Evolutionary conservation across 805 yeast species (phyloP), one percentile per base, ranked within the genome.

Genomic region (Lipomyces mesembrius): DNA sequence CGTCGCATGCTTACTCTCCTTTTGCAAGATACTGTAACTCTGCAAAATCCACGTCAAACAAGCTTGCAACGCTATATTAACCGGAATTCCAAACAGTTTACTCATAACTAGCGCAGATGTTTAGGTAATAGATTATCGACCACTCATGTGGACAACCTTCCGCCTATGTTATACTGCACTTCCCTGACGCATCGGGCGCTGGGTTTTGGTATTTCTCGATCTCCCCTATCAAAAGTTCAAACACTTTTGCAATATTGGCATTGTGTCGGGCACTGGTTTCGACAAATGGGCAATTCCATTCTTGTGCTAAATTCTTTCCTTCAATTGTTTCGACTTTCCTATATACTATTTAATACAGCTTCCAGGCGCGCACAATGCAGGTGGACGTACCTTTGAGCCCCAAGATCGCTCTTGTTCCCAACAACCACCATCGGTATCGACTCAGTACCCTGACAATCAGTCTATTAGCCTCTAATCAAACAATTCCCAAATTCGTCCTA

Each of bases 221-320:
- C 71, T 84, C 85, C 59, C 80, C 82, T 53, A 87, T 79, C 70
- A 90, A 80, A 49, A 82, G 77, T 69, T 88, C 87, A 75, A 91
- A 90, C 17, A 88, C 86, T 71, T 80, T 75, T 65, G 76, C 70
- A 3, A 66, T 61, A 43, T 91, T 90, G 76, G 85, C 87, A 74
- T 91, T 86, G 67, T 89, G 86, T 73, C 92, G 88, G 20, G 96
- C 96, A 54, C 91, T 85, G 9, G 96, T 90, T 79, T 91, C 97
- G 74, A 91, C 83, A 77, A 90, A 92, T 22, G 90, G 91, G 72
- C 90, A 85, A 62, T 82, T 81, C 75, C 91, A 85, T 70, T 85
- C 83, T 64, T 83, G 82, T 37, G 96, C 96, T 66, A 91, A 80
- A 58, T 79, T 79, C 62, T 78, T 73, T 34, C 88, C 91, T 76